A percentile compares a stretch with the other conserved stretches of the same genome.
Evolutionary conservation across 768 basidiomycete genomes (phyloP).

Genomic region (Leucocoprinus birnbaumii): DNA sequence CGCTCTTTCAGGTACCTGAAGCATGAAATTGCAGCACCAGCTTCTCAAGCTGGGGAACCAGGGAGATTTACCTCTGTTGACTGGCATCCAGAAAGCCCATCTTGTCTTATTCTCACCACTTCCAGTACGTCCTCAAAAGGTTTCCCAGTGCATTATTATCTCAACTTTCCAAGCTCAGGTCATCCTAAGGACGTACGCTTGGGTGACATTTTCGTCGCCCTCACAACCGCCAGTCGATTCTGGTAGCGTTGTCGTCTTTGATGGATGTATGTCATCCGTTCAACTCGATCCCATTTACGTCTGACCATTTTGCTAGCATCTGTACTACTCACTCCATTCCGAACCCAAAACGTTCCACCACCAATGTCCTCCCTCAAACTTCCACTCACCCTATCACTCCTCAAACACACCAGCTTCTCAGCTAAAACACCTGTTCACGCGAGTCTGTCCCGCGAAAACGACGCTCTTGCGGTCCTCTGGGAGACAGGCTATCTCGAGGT

Average conservation of each 20-base stretch:
- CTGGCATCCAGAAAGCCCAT: slow-evolving; percentile 87
- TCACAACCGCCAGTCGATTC: slow-evolving; percentile 67
- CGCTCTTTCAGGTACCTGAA: slow-evolving; percentile 80
- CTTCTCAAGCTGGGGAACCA: slow-evolving; percentile 21
- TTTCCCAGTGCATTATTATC: not conserved
- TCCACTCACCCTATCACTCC: slow-evolving; percentile 20
- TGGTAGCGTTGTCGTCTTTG: slow-evolving; percentile 85
- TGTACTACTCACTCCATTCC: slow-evolving; percentile 87
- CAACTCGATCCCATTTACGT: not conserved
- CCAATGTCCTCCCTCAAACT: slow-evolving; percentile 81
- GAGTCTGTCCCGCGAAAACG: slow-evolving; percentile 53
- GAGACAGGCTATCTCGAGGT: slow-evolving; percentile 65
- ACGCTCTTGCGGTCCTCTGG: slow-evolving; percentile 68
- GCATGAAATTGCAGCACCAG: slow-evolving; percentile 69
- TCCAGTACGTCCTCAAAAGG: slow-evolving; percentile 43
- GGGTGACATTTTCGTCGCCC: slow-evolving; percentile 73
- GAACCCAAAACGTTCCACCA: slow-evolving; percentile 95
- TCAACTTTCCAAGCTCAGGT: slow-evolving; percentile 38
- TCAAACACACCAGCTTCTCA: slow-evolving; percentile 12
- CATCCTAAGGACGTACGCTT: slow-evolving; percentile 62
- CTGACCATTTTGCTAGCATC: slow-evolving; percentile 44
- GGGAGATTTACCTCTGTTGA: slow-evolving; percentile 66
- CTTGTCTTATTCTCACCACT: slow-evolving; percentile 66
- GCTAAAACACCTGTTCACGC: slow-evolving; percentile 61
- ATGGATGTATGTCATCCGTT: slow-evolving; percentile 63